Base-by-base conservation (phyloP, 371 early-diverging fungal species). In the Catenaria anguillulae region DNA sequence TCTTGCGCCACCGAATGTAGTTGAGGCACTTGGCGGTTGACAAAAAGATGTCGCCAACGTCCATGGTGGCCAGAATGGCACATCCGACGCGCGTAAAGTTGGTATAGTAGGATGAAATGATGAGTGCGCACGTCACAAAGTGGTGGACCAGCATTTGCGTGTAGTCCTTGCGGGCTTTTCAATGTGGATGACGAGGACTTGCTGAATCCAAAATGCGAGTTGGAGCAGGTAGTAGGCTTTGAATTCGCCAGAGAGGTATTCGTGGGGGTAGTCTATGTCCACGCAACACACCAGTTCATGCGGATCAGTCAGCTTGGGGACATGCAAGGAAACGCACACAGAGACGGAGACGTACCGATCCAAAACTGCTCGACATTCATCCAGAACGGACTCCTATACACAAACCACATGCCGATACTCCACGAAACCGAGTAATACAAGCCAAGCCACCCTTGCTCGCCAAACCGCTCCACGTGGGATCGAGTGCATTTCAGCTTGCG, bases 71-170 rank as follows among this genome's bases (percentile, higher is more conserved):
- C 72, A 87, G 79, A 23, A 87, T 77, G n/a, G 82, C 84, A 60
- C 83, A 85, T 23, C 90, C 89, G 21, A 86, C 75, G n/a, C 82
- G 75, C 54, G 83, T 84, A 61, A 79, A 87, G 67, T 87, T 80
- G 66, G 80, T 82, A 13, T 66, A 62, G 61, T 86, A 83, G 37
- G 85, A 84, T 59, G 75, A 67, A 29, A 76, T 71, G 60, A 89
- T 70, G 46, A 89, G 69, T 2, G 79, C 69, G 50, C 82, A 63
- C 3, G 90, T 88, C 60, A 86, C 82, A 55, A 84, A 72, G 60
- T 88, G 89, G 67, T 89, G 90, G 8, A 76, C 63, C 10, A 81
- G 68, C 69, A 86, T 71, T 43, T 79, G 83, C 46, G 72, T 72
- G 70, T 84, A 85, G 67, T 89, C 90, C 65, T 84, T 85, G 60